phyloP scores from a whole-genome alignment of 257 asterid genomes.

The Solanum megistacrolobum region DNA sequence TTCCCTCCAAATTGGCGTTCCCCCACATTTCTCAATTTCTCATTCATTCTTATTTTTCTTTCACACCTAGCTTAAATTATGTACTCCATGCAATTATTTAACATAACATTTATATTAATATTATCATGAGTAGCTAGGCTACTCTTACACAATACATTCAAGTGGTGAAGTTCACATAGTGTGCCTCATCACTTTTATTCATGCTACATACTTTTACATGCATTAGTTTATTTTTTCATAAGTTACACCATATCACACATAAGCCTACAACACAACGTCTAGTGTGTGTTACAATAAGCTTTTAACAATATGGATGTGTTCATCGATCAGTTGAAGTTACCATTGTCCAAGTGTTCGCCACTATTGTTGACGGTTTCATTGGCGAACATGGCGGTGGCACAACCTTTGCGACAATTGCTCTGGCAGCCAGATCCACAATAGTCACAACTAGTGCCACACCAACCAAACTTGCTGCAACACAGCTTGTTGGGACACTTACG shows the following conservation, averaged over 20 bases:
- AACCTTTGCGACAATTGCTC: neutral
- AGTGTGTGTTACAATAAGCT: neutral
- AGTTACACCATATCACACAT: neutral
- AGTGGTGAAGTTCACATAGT: neutral
- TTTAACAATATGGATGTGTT: neutral
- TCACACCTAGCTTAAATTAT: too few relatives aligned
- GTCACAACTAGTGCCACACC: neutral
- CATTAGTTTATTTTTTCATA: neutral
- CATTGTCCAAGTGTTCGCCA: neutral
- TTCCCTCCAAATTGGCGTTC: too few relatives aligned
- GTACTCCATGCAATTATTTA: neutral
- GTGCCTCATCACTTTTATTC: neutral
- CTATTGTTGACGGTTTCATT: neutral
- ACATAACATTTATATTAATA: neutral
- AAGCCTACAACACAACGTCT: neutral
- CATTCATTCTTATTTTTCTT: too few relatives aligned
- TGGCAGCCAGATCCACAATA: constrained; percentile 6
- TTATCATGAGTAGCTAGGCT: neutral
- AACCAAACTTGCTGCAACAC: constrained; percentile 4
- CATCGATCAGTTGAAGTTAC: neutral
- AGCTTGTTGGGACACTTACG: neutral
- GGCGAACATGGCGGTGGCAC: neutral
- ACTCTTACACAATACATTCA: neutral
- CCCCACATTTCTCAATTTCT: too few relatives aligned
- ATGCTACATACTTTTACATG: neutral